These are phyloP conservation scores for Yamadazyma sp. DNA, from an alignment of 805 yeast genomes.

Conservation along the genomic window DNA sequence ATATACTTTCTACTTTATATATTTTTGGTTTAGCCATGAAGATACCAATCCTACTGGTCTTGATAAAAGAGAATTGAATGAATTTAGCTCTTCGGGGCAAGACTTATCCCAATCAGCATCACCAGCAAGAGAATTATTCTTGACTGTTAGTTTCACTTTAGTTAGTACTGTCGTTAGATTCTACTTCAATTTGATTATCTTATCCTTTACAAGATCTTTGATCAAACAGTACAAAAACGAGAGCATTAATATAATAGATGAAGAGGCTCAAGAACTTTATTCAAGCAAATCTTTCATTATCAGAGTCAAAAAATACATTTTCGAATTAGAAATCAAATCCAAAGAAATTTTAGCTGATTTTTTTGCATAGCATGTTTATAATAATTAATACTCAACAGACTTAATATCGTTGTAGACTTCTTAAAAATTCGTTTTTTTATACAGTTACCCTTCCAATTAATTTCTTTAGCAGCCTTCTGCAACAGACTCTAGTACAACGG, in stretches of 20 bases:
- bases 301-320: conserved; percentile 19
- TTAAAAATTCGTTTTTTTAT: too few species aligned
- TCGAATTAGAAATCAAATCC: conserved; percentile 31
- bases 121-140: conserved; percentile 49
- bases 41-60: conserved; percentile 22
- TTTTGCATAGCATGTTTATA: too few species aligned
- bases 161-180: conserved; percentile 47
- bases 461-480: too few species aligned
- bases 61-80: conserved; percentile 6
- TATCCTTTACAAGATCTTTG: conserved; percentile 59
- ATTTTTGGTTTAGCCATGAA: conserved; percentile 66
- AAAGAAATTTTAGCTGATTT: conserved; percentile 24
- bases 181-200: conserved; percentile 57
- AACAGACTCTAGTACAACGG: too few species aligned
- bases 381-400: too few species aligned
- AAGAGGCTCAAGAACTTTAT: conserved; percentile 25
- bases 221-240: conserved; percentile 33
- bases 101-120: conserved; percentile 58
- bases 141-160: conserved; percentile 52
- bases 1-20: conserved; percentile 71
- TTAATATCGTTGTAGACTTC: too few species aligned
- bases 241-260: conserved; percentile 18
- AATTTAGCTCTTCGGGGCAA: neutral
- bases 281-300: conserved; percentile 19
- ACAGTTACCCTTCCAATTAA: too few species aligned